Base-by-base conservation (phyloP, 495 filamentous ascomycete genomes). In the Penicillium nucicola region DNA sequence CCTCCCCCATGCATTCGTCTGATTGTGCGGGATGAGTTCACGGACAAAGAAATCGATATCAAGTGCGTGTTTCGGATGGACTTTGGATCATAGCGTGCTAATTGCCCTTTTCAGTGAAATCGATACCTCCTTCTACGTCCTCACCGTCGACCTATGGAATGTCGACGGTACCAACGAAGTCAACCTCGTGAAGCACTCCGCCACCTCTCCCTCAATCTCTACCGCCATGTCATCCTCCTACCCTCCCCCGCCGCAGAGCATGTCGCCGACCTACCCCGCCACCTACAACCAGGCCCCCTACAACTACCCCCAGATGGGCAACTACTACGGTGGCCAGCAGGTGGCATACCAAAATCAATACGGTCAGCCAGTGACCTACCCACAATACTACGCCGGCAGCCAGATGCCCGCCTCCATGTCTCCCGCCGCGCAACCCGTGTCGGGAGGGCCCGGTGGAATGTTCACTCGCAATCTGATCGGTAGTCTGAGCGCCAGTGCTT, bases 381-480 rank as follows among this genome's bases (percentile, higher is more conserved):
- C 68, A 20, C 61, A 61, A 15, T 69, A 72, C 30, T 71, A 71
- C 25, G 50, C 55, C 9, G 67, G 71, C 17, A 53, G 66, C 32
- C 68, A 66, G 33, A 64, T 66, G 51, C 71, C 64, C 13, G 62
- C 61, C 1, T 64, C 67, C 45, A 66, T 76, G 55, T 61, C 75
- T 6, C 61, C 72, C 47, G 54, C 67, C 35, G 19, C 71, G 35
- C 70, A 71, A 30, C 69, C 72, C 5, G 71, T 75, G 34, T 59
- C 74, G 38, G 62, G 74, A 31, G 69, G 70, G 20, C 86, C 86
- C 1, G 81, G 83, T 30, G 92, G 91, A 61, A 96, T 96, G 91
- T 97, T 93, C 70, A 97, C 93, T 0, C 73, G 93, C 42, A 98
- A 98, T 61, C 81, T 98, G 37, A 97, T 98, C 50, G 93, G 93